These are phyloP conservation scores for Spiromastix sp. DNA, from an alignment of 2,329 filamentous ascomycete genomes.

Conservation along the genomic window DNA sequence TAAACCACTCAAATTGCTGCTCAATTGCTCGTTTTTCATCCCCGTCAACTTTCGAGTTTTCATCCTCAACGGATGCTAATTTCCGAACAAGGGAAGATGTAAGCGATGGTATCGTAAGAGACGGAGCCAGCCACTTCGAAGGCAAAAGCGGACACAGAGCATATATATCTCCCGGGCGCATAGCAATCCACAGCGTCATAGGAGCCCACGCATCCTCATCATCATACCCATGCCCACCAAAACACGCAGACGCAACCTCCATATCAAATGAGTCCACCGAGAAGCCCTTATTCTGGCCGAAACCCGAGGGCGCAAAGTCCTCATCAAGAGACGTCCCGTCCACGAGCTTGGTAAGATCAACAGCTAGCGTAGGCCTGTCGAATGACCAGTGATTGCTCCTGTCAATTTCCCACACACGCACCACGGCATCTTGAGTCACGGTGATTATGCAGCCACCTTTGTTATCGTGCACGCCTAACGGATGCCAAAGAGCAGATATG, in stretches of 20 bases:
- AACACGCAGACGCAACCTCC: conserved; percentile 83
- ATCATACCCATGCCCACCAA: conserved; percentile 58
- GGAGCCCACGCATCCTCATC: conserved; percentile 68
- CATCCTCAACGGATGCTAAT: conserved; percentile 36
- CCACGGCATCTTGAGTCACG: conserved; percentile 75
- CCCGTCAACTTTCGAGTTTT: conserved; percentile 29
- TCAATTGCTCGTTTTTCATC: conserved; percentile 37
- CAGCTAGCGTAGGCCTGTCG: conserved; percentile 67
- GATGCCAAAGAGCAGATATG: conserved; percentile 82
- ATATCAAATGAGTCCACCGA: conserved; percentile 87
- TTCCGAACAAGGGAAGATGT: conserved; percentile 75
- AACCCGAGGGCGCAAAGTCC: conserved; percentile 67
- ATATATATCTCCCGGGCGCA: conserved; percentile 86
- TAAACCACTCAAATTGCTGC: conserved; percentile 51
- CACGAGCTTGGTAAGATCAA: conserved; percentile 81
- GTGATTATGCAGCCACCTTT: conserved; percentile 76
- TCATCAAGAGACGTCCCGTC: conserved; percentile 75
- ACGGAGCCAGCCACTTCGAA: conserved; percentile 69
- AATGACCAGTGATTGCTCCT: conserved; percentile 79
- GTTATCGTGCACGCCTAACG: conserved; percentile 56
- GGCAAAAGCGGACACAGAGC: conserved; percentile 85
- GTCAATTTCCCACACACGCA: conserved; percentile 84
- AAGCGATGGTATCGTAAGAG: conserved; percentile 68
- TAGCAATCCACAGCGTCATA: conserved; percentile 96
- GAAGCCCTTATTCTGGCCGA: conserved; percentile 67